A percentile compares a stretch with the other conserved stretches of the same genome.
Conservation (phyloP, 2,329 filamentous ascomycete species). For the Cercospora zeae-maydis region DNA sequence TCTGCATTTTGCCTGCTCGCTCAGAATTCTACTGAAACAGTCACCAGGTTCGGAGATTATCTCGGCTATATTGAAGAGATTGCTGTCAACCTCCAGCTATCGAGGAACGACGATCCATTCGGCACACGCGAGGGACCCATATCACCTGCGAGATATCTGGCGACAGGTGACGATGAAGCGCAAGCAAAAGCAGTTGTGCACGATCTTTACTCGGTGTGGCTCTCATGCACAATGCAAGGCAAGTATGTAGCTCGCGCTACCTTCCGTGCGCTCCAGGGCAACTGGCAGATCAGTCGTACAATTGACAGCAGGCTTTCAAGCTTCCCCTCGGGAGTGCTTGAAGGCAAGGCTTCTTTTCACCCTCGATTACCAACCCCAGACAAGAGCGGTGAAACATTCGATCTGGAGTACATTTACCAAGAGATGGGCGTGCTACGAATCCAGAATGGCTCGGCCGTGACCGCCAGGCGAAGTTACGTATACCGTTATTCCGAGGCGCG, state of each 20-base stretch:
- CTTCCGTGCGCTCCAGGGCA: conserved; percentile 35
- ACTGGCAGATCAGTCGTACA: conserved; percentile 30
- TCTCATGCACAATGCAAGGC: conserved; percentile 24
- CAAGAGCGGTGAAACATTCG: conserved; percentile 23
- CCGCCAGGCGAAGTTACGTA: conserved; percentile 63
- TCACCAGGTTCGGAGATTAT: conserved; percentile 67
- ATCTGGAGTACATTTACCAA: conserved; percentile 35
- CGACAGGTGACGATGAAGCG: conserved; percentile 31
- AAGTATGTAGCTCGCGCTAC: conserved; percentile 30
- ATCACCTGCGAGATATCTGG: conserved; percentile 37
- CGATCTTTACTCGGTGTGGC: conserved; percentile 42
- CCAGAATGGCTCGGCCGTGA: conserved; percentile 44
- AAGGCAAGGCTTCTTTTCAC: conserved; percentile 32
- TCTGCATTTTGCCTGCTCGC: not conserved
- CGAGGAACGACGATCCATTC: conserved; percentile 40
- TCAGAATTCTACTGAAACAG: not conserved
- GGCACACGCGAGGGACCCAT: conserved; percentile 49
- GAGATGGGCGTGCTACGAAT: conserved; percentile 29
- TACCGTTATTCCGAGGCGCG: conserved; percentile 63
- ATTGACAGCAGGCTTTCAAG: conserved; percentile 28
- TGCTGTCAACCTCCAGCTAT: conserved; percentile 55
- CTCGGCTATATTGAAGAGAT: conserved; percentile 71
- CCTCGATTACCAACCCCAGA: conserved; percentile 30
- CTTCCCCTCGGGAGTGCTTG: conserved; percentile 30
- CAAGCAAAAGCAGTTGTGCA: conserved; percentile 46